Evolutionary conservation across 495 filamentous ascomycete species (phyloP).

Genomic region (Podospora conica): DNA sequence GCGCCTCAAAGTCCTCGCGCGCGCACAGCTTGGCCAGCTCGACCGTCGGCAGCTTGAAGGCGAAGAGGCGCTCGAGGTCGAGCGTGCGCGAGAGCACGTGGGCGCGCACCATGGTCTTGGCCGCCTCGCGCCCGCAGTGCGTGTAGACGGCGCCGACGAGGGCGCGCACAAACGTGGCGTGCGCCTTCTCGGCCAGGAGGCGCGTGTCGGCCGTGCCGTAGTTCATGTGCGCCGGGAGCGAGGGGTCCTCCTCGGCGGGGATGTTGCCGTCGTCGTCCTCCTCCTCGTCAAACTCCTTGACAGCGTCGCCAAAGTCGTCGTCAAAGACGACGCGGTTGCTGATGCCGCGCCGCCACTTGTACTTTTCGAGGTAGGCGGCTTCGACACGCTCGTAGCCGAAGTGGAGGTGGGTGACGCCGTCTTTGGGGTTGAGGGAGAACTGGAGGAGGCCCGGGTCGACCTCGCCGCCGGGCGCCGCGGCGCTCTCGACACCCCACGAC

Average conservation of each 20-base stretch:
- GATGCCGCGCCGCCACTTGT: slow-evolving; percentile 63
- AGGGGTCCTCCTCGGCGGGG: slow-evolving; percentile 2
- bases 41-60: slow-evolving; percentile 72
- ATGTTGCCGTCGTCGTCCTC: not conserved
- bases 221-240: slow-evolving; percentile 6
- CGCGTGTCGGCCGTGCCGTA: slow-evolving; percentile 30
- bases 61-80: slow-evolving; percentile 67
- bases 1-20: slow-evolving; percentile 80
- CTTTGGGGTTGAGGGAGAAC: slow-evolving; percentile 48
- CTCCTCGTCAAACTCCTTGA: slow-evolving; percentile 14
- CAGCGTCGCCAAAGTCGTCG: slow-evolving; percentile 68
- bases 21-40: slow-evolving; percentile 76
- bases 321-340: slow-evolving; percentile 68
- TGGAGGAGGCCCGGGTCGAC: slow-evolving; percentile 93
- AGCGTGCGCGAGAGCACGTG: slow-evolving; percentile 79
- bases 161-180: slow-evolving; percentile 67
- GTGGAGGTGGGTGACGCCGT: slow-evolving; percentile 46
- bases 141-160: slow-evolving; percentile 79
- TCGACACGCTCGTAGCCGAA: slow-evolving; percentile 39
- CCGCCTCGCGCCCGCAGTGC: slow-evolving; percentile 62
- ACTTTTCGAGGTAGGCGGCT: slow-evolving; percentile 30
- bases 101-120: slow-evolving; percentile 71
- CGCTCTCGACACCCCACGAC: slow-evolving; percentile 87
- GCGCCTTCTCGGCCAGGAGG: slow-evolving; percentile 26
- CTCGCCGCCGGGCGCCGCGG: slow-evolving; percentile 75